Percentiles rank a stretch among this genome's conserved stretches.
Conservation (phyloP, 371 early-diverging fungal genomes). For the Apophysomyces trapeziformis region DNA sequence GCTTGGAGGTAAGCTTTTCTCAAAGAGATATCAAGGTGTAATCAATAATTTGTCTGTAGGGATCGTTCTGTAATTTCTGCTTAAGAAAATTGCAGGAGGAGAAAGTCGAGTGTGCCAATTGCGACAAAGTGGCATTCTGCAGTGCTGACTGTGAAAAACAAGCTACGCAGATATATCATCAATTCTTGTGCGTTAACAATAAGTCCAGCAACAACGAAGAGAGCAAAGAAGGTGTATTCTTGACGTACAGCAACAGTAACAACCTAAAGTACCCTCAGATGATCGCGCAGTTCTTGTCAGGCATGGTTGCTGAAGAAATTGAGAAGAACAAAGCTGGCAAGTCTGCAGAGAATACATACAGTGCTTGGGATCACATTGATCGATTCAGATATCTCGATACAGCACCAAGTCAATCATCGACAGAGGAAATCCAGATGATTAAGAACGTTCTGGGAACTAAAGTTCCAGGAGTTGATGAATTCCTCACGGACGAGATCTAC, state of each 20-base stretch:
- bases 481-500: slow-evolving; percentile 83
- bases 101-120: slow-evolving; percentile 53
- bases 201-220: slow-evolving; percentile 30
- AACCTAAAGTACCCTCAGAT: slow-evolving; percentile 68
- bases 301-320: slow-evolving; percentile 77
- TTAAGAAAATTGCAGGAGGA: slow-evolving; percentile 52
- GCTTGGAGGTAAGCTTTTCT: slow-evolving; percentile 27
- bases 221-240: slow-evolving; percentile 38
- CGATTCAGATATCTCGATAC: slow-evolving; percentile 67
- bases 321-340: slow-evolving; percentile 52
- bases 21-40: not conserved
- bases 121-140: slow-evolving; percentile 70
- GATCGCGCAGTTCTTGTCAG: slow-evolving; percentile 77
- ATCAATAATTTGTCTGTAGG: slow-evolving; percentile 19
- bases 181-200: slow-evolving; percentile 65
- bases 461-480: slow-evolving; percentile 82
- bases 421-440: slow-evolving; percentile 60
- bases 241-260: slow-evolving; percentile 46
- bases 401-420: slow-evolving; percentile 54
- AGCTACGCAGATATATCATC: slow-evolving; percentile 67
- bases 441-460: slow-evolving; percentile 64
- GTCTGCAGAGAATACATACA: slow-evolving; percentile 55
- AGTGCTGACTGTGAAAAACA: slow-evolving; percentile 60
- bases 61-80: slow-evolving; percentile 72
- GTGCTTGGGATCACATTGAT: slow-evolving; percentile 83